Percentiles rank a stretch among this genome's conserved stretches.
These are phyloP conservation scores for Chloridella minuta DNA, from an alignment of 352 stramenopile genomes.

Conservation along the genomic window DNA sequence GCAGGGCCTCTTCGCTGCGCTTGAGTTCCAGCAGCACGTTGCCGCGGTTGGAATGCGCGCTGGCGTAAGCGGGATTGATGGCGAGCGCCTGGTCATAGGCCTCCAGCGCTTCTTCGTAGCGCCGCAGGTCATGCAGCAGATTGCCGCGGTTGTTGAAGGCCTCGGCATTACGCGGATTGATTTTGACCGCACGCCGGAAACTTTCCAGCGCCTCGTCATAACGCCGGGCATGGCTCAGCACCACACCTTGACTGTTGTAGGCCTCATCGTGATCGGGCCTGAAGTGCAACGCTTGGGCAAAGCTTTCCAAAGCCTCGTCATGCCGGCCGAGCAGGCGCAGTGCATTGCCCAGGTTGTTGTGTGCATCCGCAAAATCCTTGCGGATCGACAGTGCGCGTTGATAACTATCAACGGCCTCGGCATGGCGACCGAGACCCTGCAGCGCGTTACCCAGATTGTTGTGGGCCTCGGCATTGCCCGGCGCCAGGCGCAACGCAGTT, in stretches of 20 bases:
- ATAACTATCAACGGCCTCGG: slow-evolving; percentile 37
- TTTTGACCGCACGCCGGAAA: too few species aligned
- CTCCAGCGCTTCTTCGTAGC: too few species aligned
- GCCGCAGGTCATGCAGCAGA: too few species aligned
- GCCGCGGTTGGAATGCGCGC: too few species aligned
- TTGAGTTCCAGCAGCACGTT: too few species aligned
- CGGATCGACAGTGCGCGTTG: slow-evolving; percentile 46
- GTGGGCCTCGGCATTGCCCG: slow-evolving; percentile 57
- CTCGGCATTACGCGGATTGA: too few species aligned
- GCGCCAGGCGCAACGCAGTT: slow-evolving; percentile 51
- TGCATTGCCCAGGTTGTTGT: slow-evolving; percentile 64
- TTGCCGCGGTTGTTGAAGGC: too few species aligned
- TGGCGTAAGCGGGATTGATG: too few species aligned
- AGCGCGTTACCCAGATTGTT: slow-evolving; percentile 64
- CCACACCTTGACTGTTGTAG: slow-evolving; percentile 64
- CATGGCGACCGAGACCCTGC: too few species aligned
- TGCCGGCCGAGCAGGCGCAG: slow-evolving; percentile 30
- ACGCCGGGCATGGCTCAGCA: slow-evolving; percentile 28
- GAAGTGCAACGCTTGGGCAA: slow-evolving; percentile 43
- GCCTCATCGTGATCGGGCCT: slow-evolving; percentile 57
- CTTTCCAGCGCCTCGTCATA: too few species aligned
- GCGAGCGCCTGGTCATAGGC: too few species aligned
- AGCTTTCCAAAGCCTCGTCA: slow-evolving; percentile 35
- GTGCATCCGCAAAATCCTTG: slow-evolving; percentile 52
- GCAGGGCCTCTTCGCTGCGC: too few species aligned